These are phyloP conservation scores for Claviceps paspali DNA, from an alignment of 2,329 filamentous ascomycete genomes.

Conservation along the genomic window DNA sequence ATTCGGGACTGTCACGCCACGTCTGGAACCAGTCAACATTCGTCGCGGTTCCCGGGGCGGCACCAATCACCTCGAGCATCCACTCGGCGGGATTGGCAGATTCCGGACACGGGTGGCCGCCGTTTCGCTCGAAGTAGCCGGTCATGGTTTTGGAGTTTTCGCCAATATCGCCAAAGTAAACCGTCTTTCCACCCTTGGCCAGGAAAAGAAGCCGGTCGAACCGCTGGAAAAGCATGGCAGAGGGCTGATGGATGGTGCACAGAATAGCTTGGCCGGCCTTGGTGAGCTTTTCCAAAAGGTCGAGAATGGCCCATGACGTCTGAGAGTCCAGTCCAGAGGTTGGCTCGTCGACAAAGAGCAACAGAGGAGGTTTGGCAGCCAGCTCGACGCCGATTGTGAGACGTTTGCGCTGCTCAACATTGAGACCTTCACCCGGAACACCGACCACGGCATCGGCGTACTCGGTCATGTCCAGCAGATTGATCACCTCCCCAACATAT, in stretches of 20 bases:
- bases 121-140: slow-evolving; percentile 62
- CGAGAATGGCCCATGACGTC: slow-evolving; percentile 83
- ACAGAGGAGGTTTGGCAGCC: slow-evolving; percentile 74
- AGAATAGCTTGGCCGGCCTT: slow-evolving; percentile 83
- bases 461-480: slow-evolving; percentile 75
- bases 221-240: slow-evolving; percentile 82
- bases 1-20: slow-evolving; percentile 46
- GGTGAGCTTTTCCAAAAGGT: slow-evolving; percentile 77
- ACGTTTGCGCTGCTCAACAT: slow-evolving; percentile 56
- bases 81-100: slow-evolving; percentile 71
- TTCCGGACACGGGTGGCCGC: slow-evolving; percentile 46
- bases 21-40: slow-evolving; percentile 51
- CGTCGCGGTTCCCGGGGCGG: slow-evolving; percentile 46
- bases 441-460: slow-evolving; percentile 86
- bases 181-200: slow-evolving; percentile 57
- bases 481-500: slow-evolving; percentile 84
- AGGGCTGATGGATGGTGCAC: slow-evolving; percentile 97
- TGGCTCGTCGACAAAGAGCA: slow-evolving; percentile 89
- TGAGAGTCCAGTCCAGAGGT: slow-evolving; percentile 89
- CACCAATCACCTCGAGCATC: slow-evolving; percentile 52
- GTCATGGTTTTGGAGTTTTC: slow-evolving; percentile 52
- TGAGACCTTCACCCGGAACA: slow-evolving; percentile 74
- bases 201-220: slow-evolving; percentile 74
- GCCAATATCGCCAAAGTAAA: slow-evolving; percentile 72
- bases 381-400: slow-evolving; percentile 94